Base-by-base conservation (phyloP, 176 grass and related monocot genomes). In the Panicum miliaceum region DNA sequence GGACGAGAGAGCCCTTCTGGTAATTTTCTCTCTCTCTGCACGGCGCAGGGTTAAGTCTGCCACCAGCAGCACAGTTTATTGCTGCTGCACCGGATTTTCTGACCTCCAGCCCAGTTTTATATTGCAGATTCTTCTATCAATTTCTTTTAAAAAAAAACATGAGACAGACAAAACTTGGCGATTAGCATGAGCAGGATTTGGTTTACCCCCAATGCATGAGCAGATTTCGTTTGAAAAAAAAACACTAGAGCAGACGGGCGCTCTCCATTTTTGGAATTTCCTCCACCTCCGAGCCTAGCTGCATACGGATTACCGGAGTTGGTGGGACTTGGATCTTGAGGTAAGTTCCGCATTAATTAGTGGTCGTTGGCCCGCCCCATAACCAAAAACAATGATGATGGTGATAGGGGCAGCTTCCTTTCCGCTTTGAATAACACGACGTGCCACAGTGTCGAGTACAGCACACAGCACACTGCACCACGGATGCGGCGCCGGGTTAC, bases 311-410 rank as follows among this genome's bases (percentile, higher is more conserved):
- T 5, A 15, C 27, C 8, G 23, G 83, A 38, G 84, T 86, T 42
- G 73, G 73, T 83, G 74, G 56, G 67, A 58, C 32, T 6, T 73
- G 79, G 79, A 90, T 90, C 88, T 90, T 67, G 73, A 90, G 73
- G 66, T 85, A 73, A 90, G 86, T 83, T 67, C 41, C 14, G 67
- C 84, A 86, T 90, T 90, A 66, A 83, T 22, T 68, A 82, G n/a
- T 50, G 66, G 25, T 23, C 25, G 65, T 23, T 82, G 88, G 79
- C 6, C 56, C 38, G 38, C 4, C 45, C 67, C 56, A 6, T 25
- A 47, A 56, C 64, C 69, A 7, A 25, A 20, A 20, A 22, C 14
- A 32, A 53, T 27, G 32, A 41, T 83, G 48, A 29, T 59, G 78
- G 13, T 64, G 74, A 76, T 52, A 32, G 35, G 13, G 34, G 67